phyloP scores from a whole-genome alignment of 331 rosid genomes.

The Pyracantha coccinea region DNA sequence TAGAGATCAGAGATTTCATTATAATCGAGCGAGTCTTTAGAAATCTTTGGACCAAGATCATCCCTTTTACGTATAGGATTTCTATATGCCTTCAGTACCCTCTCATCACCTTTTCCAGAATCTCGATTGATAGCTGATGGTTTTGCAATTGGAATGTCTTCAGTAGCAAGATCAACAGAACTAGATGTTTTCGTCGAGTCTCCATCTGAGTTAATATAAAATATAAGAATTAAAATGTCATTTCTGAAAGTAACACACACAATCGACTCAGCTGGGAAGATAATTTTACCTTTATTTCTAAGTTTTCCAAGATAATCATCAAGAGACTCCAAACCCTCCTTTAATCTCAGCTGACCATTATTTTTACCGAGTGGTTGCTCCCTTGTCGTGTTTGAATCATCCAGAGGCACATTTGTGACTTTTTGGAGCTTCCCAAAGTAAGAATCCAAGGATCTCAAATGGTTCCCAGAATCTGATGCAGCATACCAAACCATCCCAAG shows the following conservation, averaged over 20 bases:
- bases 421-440: constrained; percentile 56
- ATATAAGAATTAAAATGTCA: background rate
- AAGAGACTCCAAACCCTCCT: constrained; percentile 49
- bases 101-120: constrained; percentile 8
- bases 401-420: constrained; percentile 14
- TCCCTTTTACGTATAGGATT: constrained; percentile 16
- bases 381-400: constrained; percentile 20
- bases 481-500: constrained; percentile 19
- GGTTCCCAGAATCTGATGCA: constrained; percentile 42
- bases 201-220: constrained; percentile 21
- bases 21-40: constrained; percentile 25
- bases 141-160: constrained; percentile 23
- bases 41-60: constrained; percentile 5
- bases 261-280: background rate
- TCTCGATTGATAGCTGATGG: constrained; percentile 9
- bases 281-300: constrained; percentile 6
- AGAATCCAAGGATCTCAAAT: constrained; percentile 54
- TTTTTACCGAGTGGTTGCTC: constrained; percentile 15
- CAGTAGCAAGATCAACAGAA: constrained; percentile 19
- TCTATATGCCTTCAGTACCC: constrained; percentile 14
- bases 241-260: background rate
- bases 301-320: constrained; percentile 61
- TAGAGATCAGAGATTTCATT: constrained; percentile 55
- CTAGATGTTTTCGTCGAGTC: constrained; percentile 16
- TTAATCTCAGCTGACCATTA: constrained; percentile 19